A percentile compares a stretch with the other conserved stretches of the same genome.
These are phyloP conservation scores for Petunia secreta DNA, from an alignment of 257 asterid genomes.

Conservation along the genomic window DNA sequence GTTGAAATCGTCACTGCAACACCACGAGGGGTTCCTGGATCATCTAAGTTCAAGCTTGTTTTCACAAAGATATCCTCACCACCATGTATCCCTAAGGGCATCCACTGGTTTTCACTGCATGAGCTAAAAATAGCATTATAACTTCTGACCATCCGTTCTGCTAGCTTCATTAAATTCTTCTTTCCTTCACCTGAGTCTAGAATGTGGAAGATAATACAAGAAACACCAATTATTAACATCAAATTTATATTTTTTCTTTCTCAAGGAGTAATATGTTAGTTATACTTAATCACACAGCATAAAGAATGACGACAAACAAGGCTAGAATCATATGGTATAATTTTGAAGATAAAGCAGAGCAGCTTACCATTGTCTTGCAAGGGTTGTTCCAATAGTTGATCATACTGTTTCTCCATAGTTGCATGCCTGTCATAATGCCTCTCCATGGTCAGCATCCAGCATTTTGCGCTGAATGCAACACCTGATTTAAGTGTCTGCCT, in stretches of 20 bases:
- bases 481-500: constrained; percentile 36
- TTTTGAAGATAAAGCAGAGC: neutral
- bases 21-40: constrained; percentile 41
- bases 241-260: neutral
- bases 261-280: too few species aligned
- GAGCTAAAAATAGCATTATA: constrained; percentile 44
- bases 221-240: neutral
- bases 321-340: neutral
- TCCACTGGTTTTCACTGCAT: constrained; percentile 45
- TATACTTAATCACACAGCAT: neutral
- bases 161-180: constrained; percentile 43
- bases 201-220: neutral
- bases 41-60: constrained; percentile 42
- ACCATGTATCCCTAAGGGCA: constrained; percentile 41
- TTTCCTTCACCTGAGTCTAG: constrained; percentile 30
- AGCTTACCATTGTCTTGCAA: constrained; percentile 33
- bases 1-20: constrained; percentile 47
- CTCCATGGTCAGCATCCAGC: constrained; percentile 60
- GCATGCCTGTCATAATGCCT: constrained; percentile 42
- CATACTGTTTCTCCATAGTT: constrained; percentile 31
- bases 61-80: constrained; percentile 46
- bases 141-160: constrained; percentile 45
- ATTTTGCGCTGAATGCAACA: constrained; percentile 45
- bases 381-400: constrained; percentile 16
- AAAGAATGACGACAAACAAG: neutral